Percentiles rank a stretch among this genome's conserved stretches.
Evolutionary conservation across 1,284 basidiomycete genomes (phyloP).

Genomic region (Salmacisia buchloeana): DNA sequence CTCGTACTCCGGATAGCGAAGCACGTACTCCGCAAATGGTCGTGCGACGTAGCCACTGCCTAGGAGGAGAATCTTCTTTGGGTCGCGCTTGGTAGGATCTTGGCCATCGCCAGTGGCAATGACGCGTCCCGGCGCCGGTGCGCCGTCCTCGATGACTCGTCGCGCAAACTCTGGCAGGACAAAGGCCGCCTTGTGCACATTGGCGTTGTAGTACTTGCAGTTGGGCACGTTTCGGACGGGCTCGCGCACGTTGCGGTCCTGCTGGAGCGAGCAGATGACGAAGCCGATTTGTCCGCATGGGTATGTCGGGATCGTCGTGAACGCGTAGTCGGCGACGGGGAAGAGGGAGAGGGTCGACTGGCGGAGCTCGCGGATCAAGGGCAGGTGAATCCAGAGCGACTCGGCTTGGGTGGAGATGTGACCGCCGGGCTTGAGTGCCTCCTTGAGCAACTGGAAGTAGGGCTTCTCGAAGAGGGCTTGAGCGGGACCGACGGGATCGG

Average conservation of each 20-base stretch:
- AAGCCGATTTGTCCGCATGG: slow-evolving; percentile 97
- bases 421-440: slow-evolving; percentile 81
- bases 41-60: slow-evolving; percentile 92
- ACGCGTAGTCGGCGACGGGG: slow-evolving; percentile 82
- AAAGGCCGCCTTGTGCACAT: slow-evolving; percentile 79
- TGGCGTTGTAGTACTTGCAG: slow-evolving; percentile 75
- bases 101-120: slow-evolving; percentile 54
- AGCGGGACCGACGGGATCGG: slow-evolving; percentile 94
- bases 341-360: slow-evolving; percentile 73
- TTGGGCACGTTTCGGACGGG: slow-evolving; percentile 61
- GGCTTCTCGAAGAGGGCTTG: slow-evolving; percentile 91
- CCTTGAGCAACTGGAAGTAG: slow-evolving; percentile 89
- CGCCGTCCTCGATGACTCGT: slow-evolving; percentile 49
- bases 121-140: slow-evolving; percentile 39
- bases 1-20: slow-evolving; percentile 72
- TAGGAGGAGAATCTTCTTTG: slow-evolving; percentile 79
- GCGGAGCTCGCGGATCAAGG: slow-evolving; percentile 75
- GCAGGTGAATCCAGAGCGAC: slow-evolving; percentile 89
- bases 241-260: slow-evolving; percentile 38
- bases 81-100: slow-evolving; percentile 51
- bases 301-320: slow-evolving; percentile 95
- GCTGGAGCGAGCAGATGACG: slow-evolving; percentile 76
- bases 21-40: slow-evolving; percentile 88
- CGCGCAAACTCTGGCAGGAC: slow-evolving; percentile 86
- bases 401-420: slow-evolving; percentile 96